Evolutionary conservation across 1,284 basidiomycete species (phyloP), one percentile per base, ranked within the genome.

Genomic region (Leccinum ponderosum): DNA sequence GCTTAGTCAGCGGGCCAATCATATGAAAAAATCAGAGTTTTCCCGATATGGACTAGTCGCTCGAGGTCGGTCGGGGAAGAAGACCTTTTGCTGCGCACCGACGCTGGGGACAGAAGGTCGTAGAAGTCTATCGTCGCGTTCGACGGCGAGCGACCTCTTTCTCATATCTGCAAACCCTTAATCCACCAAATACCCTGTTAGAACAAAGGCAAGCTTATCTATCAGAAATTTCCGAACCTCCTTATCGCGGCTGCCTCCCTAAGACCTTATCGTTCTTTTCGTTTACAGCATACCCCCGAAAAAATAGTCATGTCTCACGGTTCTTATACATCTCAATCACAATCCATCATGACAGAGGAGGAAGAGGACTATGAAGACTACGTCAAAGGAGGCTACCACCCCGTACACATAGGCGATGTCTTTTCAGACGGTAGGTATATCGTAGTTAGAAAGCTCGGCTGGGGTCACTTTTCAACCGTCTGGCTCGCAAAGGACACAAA

Each of bases 401-500:
- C 96, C 20, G 95, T 98, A 57, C 90, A 96, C 75, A 95, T 99
- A 64, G 97, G 96, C 70, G 95, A 98, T 77, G 76, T 83, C 29
- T 98, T 98, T 76, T 94, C 91, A 59, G 87, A 94, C 66, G 92
- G 87, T 8, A 81, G 97, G 53, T 99, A 99, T 75, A 76, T 87
- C 67, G 93, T 98, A 69, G 95, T 98, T 60, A 81, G 97, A 65
- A 99, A 99, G 77, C 87, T 99, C 12, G 97, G 97, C 35, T 99
- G 97, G 90, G 97, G 97, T 50, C 97, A 99, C 77, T 99, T 99
- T 77, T 93, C 90, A 1, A 95, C 94, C 1, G 94, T 97, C 9
- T 97, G 94, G 94, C 83, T 97, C 0, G 93, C 94, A 31, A 87
- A 87, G 69, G 94, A 97, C 74, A 83, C 83, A 74, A 91, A 87